Conservation (phyloP, 441 rosid genomes). For the Isatis lusitanica region DNA sequence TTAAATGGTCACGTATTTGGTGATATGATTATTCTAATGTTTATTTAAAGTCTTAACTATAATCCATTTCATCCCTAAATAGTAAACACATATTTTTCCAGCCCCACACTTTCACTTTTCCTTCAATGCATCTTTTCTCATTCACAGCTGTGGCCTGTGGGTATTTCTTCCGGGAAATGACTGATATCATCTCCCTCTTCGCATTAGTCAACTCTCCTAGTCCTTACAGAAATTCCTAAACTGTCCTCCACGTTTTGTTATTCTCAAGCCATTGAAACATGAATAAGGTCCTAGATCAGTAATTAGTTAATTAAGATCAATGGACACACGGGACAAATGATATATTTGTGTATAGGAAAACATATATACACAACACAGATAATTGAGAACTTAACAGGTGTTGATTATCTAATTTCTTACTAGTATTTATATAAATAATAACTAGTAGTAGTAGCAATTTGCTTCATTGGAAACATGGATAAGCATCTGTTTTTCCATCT, state of each 20-base stretch:
- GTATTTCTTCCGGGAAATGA: neutral
- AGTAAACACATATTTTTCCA: neutral
- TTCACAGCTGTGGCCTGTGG: neutral
- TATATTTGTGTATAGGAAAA: neutral
- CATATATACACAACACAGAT: neutral
- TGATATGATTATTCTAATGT: neutral
- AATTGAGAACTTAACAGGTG: conserved; percentile 11
- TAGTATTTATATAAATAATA: neutral
- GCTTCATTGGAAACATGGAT: conserved; percentile 7
- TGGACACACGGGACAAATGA: neutral
- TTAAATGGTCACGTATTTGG: no score
- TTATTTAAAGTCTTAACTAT: neutral
- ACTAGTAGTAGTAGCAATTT: neutral
- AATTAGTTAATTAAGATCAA: neutral
- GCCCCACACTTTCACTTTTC: neutral
- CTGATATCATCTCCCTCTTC: neutral
- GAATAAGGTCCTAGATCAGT: neutral
- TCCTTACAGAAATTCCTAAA: neutral
- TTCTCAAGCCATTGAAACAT: neutral
- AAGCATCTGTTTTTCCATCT: conserved; percentile 23
- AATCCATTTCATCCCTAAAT: neutral
- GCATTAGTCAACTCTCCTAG: neutral
- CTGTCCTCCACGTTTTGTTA: neutral
- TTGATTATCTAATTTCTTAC: neutral
- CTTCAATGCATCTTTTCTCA: neutral